Base-by-base conservation (phyloP, 2,329 filamentous ascomycete species). In the Beauveria scarabaeidicola region DNA sequence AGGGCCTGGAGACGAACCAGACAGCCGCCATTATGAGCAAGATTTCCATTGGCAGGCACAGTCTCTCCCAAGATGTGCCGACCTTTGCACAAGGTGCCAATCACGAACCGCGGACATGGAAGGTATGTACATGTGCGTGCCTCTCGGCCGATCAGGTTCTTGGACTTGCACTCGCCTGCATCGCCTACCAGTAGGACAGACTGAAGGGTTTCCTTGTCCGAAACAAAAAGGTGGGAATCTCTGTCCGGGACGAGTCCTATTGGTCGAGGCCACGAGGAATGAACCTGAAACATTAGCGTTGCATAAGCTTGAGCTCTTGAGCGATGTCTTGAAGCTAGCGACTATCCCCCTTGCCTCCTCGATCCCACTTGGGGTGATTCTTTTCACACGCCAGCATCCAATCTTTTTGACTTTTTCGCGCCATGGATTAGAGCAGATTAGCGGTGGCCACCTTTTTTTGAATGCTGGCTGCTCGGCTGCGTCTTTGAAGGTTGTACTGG, bases 271-370 rank as follows among this genome's bases (percentile, higher is more conserved):
- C 47, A 47, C 38, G 58, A 41, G 59, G 52, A 50, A 51, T 47
- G 47, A 61, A 56, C 59, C 59, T 61, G 59, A 61, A 61, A 61
- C 58, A 40, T 41, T 61, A 61, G 59, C 53, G 59, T 46, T 44
- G 59, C 59, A 57, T 61, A 57, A 61, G 23, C 17, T 55, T 44
- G 44, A 27, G 29, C 52, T 51, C 40, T 38, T 23, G 50, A 36
- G 44, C 44, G 32, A 41, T 43, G 52, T 27, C 38, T 25, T 32
- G 27, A 25, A 47, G 44, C 29, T 29, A 29, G 29, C 29, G 29
- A 32, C 29, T 32, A 9, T 36, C 32, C 32, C 32, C 32, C 32
- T 36, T 19, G 10, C 8, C 29, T 25, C 11, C 19, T 38, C 25
- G 15, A 52, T 52, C 19, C 32, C 50, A 40, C 29, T 41, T 52